Percentiles rank a stretch among this genome's conserved stretches.
Conservation (phyloP, 2,329 filamentous ascomycete genomes). For the Canariomyces notabilis region DNA sequence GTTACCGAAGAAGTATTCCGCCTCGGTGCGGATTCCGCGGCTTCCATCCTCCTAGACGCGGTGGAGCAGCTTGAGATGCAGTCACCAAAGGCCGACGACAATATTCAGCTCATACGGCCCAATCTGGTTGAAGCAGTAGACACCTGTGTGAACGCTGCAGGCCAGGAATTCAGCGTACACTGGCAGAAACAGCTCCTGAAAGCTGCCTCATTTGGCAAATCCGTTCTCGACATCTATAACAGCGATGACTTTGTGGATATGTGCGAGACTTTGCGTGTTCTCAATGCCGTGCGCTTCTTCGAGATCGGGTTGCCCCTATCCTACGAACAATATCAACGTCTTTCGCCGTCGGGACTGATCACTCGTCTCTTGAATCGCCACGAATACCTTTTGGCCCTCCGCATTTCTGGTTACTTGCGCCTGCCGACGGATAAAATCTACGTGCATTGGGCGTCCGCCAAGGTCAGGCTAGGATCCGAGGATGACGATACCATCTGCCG, state of each 20-base stretch:
- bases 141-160: constrained; percentile 86
- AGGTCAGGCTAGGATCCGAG: constrained; percentile 77
- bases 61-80: constrained; percentile 86
- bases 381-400: constrained; percentile 85
- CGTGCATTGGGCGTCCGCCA: constrained; percentile 94
- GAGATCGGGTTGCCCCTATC: constrained; percentile 85
- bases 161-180: constrained; percentile 81
- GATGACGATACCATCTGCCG: constrained; percentile 85
- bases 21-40: constrained; percentile 79
- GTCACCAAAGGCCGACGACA: constrained; percentile 94
- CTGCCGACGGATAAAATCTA: constrained; percentile 87
- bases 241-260: constrained; percentile 99
- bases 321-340: constrained; percentile 86
- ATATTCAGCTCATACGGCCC: constrained; percentile 87
- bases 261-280: constrained; percentile 86
- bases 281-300: constrained; percentile 89
- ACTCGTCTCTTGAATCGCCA: constrained; percentile 80
- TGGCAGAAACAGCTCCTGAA: constrained; percentile 97
- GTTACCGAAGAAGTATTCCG: constrained; percentile 86
- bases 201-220: constrained; percentile 95
- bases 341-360: constrained; percentile 86
- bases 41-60: constrained; percentile 89
- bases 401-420: constrained; percentile 80
- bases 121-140: constrained; percentile 91
- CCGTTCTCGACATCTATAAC: constrained; percentile 92